Conservation (phyloP, 768 basidiomycete genomes). For the Clavulina sp. region DNA sequence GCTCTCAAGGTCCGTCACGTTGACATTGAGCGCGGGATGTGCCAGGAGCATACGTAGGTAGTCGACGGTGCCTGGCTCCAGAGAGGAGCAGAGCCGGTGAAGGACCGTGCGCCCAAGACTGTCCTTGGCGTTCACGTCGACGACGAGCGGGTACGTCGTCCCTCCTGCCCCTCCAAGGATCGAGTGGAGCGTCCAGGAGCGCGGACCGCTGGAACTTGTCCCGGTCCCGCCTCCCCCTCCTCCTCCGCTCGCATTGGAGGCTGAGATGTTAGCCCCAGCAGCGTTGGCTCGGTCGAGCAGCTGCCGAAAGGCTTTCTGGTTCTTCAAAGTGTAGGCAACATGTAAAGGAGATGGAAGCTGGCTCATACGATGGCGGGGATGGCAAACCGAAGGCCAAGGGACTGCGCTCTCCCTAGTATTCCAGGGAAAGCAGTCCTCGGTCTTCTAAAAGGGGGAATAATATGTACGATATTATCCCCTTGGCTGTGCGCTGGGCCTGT, state of each 20-base stretch:
- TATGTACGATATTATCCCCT: no score
- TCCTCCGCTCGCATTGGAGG: slow-evolving; percentile 20
- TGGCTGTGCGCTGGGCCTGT: no score
- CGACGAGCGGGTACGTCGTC: no score
- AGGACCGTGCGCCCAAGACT: slow-evolving; percentile 57
- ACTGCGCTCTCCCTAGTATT: no score
- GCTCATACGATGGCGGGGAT: slow-evolving; percentile 1
- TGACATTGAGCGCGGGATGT: slow-evolving; percentile 62
- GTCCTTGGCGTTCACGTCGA: slow-evolving; percentile 59
- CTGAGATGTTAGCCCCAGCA: slow-evolving; percentile 20
- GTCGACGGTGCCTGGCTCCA: slow-evolving; percentile 46
- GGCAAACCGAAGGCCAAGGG: no score
- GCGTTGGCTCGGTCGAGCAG: slow-evolving; percentile 38
- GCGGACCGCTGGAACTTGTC: slow-evolving; percentile 25
- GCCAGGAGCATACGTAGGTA: slow-evolving; percentile 62
- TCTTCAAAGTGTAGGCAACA: slow-evolving; percentile 50
- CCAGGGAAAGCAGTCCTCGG: no score
- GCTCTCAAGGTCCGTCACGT: slow-evolving; percentile 63
- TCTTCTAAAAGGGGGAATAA: no score
- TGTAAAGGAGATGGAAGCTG: no score
- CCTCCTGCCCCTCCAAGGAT: slow-evolving; percentile 9
- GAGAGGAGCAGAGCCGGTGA: slow-evolving; percentile 57
- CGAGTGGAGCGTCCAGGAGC: slow-evolving; percentile 35
- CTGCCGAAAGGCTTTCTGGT: slow-evolving; percentile 61
- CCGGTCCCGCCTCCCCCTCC: slow-evolving; percentile 20